Base-by-base conservation (phyloP, 192 early-diverging fungal species). In the Gryganskiella cystojenkinii region DNA sequence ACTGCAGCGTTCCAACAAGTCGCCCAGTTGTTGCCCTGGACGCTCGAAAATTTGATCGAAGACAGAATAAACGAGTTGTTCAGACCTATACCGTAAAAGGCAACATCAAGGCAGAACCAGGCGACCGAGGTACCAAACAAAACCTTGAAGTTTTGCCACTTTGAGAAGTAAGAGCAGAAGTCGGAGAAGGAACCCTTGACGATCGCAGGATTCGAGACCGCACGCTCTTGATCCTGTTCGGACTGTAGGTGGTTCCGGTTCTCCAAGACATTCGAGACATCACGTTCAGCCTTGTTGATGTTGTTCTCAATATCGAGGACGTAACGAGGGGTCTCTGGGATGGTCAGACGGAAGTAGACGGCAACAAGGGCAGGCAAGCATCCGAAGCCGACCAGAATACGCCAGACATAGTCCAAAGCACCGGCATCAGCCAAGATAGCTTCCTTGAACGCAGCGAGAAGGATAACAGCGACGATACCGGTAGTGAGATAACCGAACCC, bases 321-420 rank as follows among this genome's bases (percentile, higher is more conserved):
- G 28, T 87, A 97, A 46, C 94, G 91, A 22, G 95, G 95, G 4
- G 95, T 94, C 79, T 97, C 95, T n/a, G 93, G 92, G 65, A 95
- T 94, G 42, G 93, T 94, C 50, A 93, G 40, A 15, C 93, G 90
- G 81, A 88, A 95, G 85, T 96, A 96, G 52, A 97, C 84, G 20
- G 96, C 91, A 31, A 83, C 78, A n/a, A 96, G 40, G 4, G 87
- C 91, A 0, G 96, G 96, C 24, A 97, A 63, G 73, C 86, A 86
- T 45, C 94, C 94, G 42, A 94, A 76, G 30, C 90, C 93, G 27
- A 95, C 80, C 56, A 92, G 84, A 55, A 94, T 80, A 25, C 95
- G 89, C 95, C 95, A 97, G 20, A 95, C 95, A 69, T 90, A 89
- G 80, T 96, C 95, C 43, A 96, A 80, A 65, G 85, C 81, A 33